These are phyloP conservation scores for Fusarium citri DNA, from an alignment of 2,329 filamentous ascomycete species.

Conservation along the genomic window DNA sequence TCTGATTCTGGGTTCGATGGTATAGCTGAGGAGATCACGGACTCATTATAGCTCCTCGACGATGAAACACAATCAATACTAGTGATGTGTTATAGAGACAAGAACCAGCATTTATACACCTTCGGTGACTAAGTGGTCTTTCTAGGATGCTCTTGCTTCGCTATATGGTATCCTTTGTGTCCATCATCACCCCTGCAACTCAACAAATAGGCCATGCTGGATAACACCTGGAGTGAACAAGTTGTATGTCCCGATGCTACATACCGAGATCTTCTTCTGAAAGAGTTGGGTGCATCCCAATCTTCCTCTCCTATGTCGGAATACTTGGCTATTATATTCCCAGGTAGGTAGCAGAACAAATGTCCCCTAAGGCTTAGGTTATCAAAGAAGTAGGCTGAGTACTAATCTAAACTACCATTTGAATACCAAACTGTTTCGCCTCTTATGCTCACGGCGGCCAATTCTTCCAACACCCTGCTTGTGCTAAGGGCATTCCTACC, in stretches of 20 bases:
- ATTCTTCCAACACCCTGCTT: not conserved
- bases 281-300: not conserved
- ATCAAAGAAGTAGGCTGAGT: no score
- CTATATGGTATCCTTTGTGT: not conserved
- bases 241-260: not conserved
- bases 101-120: not conserved
- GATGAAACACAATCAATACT: not conserved
- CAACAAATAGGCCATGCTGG: not conserved
- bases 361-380: no score
- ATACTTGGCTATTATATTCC: not conserved
- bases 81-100: accelerated
- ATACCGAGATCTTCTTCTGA: not conserved
- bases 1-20: not conserved
- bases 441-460: no score
- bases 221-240: not conserved
- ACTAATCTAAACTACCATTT: no score
- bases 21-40: not conserved
- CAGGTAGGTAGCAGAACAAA: no score
- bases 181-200: not conserved
- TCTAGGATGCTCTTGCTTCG: not conserved
- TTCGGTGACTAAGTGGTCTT: not conserved
- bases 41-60: not conserved
- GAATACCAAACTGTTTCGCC: no score
- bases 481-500: not conserved
- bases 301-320: not conserved